phyloP scores from a whole-genome alignment of 192 early-diverging fungal genomes.

The Bifiguratus adelaidae region DNA sequence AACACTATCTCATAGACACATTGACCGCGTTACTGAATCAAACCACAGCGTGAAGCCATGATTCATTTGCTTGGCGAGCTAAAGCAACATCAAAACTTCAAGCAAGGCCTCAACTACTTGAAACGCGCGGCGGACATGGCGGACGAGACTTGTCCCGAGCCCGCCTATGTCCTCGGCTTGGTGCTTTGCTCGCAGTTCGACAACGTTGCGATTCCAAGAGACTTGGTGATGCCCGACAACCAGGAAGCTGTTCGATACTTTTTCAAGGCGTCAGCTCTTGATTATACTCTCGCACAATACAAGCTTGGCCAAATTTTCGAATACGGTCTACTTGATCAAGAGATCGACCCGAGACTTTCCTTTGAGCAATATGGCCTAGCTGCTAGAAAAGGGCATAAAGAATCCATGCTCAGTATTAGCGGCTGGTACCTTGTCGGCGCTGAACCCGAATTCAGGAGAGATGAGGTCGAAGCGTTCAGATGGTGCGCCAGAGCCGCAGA shows the following conservation, averaged over 20 bases:
- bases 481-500: slow-evolving; percentile 79
- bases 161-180: slow-evolving; percentile 66
- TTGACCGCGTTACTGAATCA: neutral
- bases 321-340: slow-evolving; percentile 60
- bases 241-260: slow-evolving; percentile 67
- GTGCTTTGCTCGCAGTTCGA: slow-evolving; percentile 57
- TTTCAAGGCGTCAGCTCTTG: slow-evolving; percentile 60
- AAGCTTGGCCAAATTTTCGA: slow-evolving; percentile 75
- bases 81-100: slow-evolving; percentile 50
- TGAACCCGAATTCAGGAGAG: slow-evolving; percentile 43
- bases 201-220: slow-evolving; percentile 42
- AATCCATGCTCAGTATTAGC: slow-evolving; percentile 82
- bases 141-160: slow-evolving; percentile 58
- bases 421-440: slow-evolving; percentile 80
- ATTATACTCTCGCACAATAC: slow-evolving; percentile 61
- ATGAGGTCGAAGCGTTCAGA: slow-evolving; percentile 67
- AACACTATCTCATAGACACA: neutral
- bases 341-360: slow-evolving; percentile 50
- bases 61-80: slow-evolving; percentile 67
- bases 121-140: slow-evolving; percentile 69
- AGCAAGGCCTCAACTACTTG: slow-evolving; percentile 76
- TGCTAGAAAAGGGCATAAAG: slow-evolving; percentile 61
- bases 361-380: slow-evolving; percentile 75
- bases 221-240: slow-evolving; percentile 59
- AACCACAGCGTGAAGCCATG: slow-evolving; percentile 58